Base-by-base conservation (phyloP, 2,329 filamentous ascomycete species). In the Ceratocystis harringtonii region DNA sequence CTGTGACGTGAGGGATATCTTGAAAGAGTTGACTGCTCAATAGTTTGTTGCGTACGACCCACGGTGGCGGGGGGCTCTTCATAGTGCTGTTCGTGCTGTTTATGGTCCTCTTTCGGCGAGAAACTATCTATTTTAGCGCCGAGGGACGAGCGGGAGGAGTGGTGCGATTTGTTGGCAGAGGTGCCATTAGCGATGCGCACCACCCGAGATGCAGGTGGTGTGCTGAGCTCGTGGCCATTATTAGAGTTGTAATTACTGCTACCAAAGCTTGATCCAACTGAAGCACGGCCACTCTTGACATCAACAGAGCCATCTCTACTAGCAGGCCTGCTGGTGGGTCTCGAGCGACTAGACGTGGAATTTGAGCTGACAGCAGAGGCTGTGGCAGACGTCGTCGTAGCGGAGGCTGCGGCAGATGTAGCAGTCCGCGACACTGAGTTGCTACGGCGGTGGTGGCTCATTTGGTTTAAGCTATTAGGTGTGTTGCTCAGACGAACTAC, bases 401-500 rank as follows among this genome's bases (percentile, higher is more conserved):
- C 64, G 2, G 63, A 62, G 10, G 66, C 62, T 25, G 66, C 61
- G 5, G 60, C 63, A 12, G 66, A 65, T 1, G 61, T 67, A 28
- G 68, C 68, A 67, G 68, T 70, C 32, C 75, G 72, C 4, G 81
- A 80, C 25, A 79, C 71, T 0, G 81, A 83, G n/a, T 76, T 79
- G 12, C 81, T 81, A 55, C 80, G 74, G 58, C 79, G 76, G 67
- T 78, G 78, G 67, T 78, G 78, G 45, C 72, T 72, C 71, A 71
- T 73, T 68, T 78, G 76, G 68, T 70, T 74, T 19, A 78, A 70
- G 66, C 76, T 78, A 62, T 78, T 76, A 28, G 80, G 76, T 1
- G 78, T 77, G 66, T 78, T 78, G 72, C 81, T 84, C 19, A 85
- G 74, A 15, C 82, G 78, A 17, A 85, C 81, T 36, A 85, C 79